These are phyloP conservation scores for Colletotrichum sansevieriae DNA, from an alignment of 2,329 filamentous ascomycete species.

Conservation along the genomic window DNA sequence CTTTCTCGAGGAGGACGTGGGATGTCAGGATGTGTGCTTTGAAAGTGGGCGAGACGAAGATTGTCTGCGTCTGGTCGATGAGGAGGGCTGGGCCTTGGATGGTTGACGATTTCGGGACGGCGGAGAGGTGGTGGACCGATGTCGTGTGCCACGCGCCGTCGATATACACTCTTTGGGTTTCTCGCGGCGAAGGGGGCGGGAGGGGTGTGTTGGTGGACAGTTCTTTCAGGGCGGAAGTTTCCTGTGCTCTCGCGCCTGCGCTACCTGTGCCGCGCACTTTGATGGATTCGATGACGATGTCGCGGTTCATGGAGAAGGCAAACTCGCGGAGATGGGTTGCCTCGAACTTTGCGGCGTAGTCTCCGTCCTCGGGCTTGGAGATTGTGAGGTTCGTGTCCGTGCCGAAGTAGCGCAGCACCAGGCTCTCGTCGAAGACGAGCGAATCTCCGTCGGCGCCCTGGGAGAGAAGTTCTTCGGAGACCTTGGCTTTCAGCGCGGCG, in stretches of 20 bases:
- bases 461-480: constrained; percentile 52
- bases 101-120: constrained; percentile 42
- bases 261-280: constrained; percentile 47
- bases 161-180: constrained; percentile 48
- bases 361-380: constrained; percentile 44
- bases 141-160: constrained; percentile 46
- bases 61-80: constrained; percentile 50
- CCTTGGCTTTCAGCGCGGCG: constrained; percentile 46
- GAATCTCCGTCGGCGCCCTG: constrained; percentile 57
- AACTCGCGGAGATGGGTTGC: constrained; percentile 38
- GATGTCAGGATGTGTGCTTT: constrained; percentile 47
- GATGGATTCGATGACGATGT: constrained; percentile 34
- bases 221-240: constrained; percentile 41
- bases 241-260: constrained; percentile 33
- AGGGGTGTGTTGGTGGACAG: constrained; percentile 21
- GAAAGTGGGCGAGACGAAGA: constrained; percentile 47
- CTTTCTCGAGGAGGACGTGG: constrained; percentile 50
- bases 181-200: constrained; percentile 29
- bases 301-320: constrained; percentile 35
- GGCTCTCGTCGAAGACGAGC: constrained; percentile 53
- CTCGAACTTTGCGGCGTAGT: constrained; percentile 43
- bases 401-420: constrained; percentile 53
- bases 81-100: constrained; percentile 51
- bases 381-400: constrained; percentile 53
- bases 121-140: constrained; percentile 47